Conservation (phyloP, 2,329 filamentous ascomycete genomes). For the Penicillium sp. region DNA sequence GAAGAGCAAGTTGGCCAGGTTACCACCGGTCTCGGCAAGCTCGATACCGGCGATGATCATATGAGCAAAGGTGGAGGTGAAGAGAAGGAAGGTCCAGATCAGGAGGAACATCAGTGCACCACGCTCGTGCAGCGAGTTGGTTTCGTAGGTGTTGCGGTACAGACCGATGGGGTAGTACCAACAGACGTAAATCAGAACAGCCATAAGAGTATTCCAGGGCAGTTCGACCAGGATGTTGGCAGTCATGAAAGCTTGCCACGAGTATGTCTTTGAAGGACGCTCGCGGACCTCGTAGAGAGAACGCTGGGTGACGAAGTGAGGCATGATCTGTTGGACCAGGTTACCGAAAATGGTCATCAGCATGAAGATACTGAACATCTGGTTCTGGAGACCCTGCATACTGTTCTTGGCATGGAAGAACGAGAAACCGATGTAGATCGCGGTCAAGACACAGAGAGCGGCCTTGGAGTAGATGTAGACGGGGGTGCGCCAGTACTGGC, state of each 20-base stretch:
- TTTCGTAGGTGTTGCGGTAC: conserved; percentile 40
- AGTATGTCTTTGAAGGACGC: conserved; percentile 64
- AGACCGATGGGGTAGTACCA: conserved; percentile 63
- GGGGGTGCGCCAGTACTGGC: conserved; percentile 88
- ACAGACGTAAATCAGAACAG: conserved; percentile 57
- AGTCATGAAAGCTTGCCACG: conserved; percentile 66
- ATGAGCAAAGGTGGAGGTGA: conserved; percentile 66
- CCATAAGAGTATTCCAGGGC: conserved; percentile 60
- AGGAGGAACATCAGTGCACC: conserved; percentile 63
- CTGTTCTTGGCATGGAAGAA: conserved; percentile 71
- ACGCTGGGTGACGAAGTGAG: conserved; percentile 55
- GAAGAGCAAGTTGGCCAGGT: conserved; percentile 57
- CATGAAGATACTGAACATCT: conserved; percentile 89
- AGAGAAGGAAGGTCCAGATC: conserved; percentile 63
- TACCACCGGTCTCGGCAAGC: conserved; percentile 62
- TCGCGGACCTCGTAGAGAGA: conserved; percentile 58
- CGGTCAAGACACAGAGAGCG: conserved; percentile 58
- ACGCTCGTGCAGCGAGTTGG: conserved; percentile 45
- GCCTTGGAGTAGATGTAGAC: conserved; percentile 83
- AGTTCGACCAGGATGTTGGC: conserved; percentile 68
- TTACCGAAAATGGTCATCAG: conserved; percentile 71
- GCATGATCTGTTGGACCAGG: conserved; percentile 52
- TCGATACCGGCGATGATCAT: conserved; percentile 68
- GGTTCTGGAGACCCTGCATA: conserved; percentile 77
- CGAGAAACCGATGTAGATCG: conserved; percentile 78